Base-by-base conservation (phyloP, 2,329 filamentous ascomycete genomes). In the Verticillium tricorpus region DNA sequence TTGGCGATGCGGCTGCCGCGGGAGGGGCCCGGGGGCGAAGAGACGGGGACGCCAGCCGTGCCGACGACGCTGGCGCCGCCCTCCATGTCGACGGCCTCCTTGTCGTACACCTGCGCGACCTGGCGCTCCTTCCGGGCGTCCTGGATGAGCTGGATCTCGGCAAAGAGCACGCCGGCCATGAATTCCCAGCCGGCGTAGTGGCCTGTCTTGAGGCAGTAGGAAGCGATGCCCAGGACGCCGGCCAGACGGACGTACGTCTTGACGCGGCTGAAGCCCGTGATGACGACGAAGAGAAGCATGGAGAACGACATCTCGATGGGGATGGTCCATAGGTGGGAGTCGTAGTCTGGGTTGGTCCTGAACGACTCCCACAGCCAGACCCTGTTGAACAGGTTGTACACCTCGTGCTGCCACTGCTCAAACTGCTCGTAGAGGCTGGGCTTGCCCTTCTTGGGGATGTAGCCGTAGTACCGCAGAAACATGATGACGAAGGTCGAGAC, bases 271-370 rank as follows among this genome's bases (percentile, higher is more conserved):
- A 79, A 64, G 14, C 65, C 66, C 35, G 73, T 69, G n/a, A 80
- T 62, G 22, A 77, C 66, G n/a, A 77, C 63, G 61, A 81, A 80
- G 7, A 80, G 66, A 25, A 79, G 66, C 73, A 81, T 74, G 9
- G 79, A 81, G 67, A 79, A 74, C 31, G 72, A 76, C 59, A 80
- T 77, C 61, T 82, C 79, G 61, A 80, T 74, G 1, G 80, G 77
- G 19, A 82, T 80, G 1, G 80, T 81, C 80, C 79, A 82, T 17
- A 82, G 70, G 60, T 81, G 78, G 9, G 76, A 68, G 62, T 80
- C 77, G 63, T 80, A 81, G 6, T 60, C 63, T 5, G 66, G 64
- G 2, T 28, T 28, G 5, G 61, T 59, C 52, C 70, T 71, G 25
- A 66, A 67, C 2, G 62, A 61, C 19, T 73, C 69, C 69, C 69